Evolutionary conservation across 2,329 filamentous ascomycete genomes (phyloP).

Genomic region (Verticillium albo-atrum): DNA sequence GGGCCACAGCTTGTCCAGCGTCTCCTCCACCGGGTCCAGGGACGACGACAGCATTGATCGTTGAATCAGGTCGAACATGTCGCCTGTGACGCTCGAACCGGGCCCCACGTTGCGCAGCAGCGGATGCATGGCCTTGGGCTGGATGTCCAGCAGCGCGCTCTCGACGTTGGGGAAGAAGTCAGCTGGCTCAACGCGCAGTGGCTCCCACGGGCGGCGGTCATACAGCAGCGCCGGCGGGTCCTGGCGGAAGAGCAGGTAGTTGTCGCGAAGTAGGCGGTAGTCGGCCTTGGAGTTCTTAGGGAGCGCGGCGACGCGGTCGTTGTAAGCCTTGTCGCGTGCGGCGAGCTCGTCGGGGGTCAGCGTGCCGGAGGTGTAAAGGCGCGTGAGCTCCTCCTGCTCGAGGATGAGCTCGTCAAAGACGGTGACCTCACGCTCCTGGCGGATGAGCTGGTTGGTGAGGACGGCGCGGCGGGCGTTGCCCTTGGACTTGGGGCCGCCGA

Average conservation of each 20-base stretch:
- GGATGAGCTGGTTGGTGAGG: constrained; percentile 22
- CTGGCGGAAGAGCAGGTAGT: constrained; percentile 45
- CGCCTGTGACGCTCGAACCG: constrained; percentile 33
- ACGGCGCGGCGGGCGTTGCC: constrained; percentile 16
- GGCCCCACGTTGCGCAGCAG: constrained; percentile 42
- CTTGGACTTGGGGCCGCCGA: constrained; percentile 5
- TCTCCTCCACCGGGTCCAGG: constrained; percentile 30
- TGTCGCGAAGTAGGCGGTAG: constrained; percentile 43
- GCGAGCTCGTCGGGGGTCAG: constrained; percentile 18
- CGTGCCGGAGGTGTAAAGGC: constrained; percentile 15
- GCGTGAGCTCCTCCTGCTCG: constrained; percentile 21
- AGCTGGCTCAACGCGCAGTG: constrained; percentile 48
- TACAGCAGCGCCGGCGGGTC: constrained; percentile 53
- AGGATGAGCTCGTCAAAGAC: constrained; percentile 27
- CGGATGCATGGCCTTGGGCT: constrained; percentile 51
- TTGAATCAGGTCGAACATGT: constrained; percentile 50
- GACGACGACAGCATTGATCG: constrained; percentile 30
- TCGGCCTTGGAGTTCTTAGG: constrained; percentile 27
- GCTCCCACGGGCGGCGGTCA: constrained; percentile 69
- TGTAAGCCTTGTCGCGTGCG: constrained; percentile 27
- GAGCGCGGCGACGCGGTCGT: constrained; percentile 24
- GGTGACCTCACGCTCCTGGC: constrained; percentile 13
- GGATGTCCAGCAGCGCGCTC: constrained; percentile 61
- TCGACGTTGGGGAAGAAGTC: constrained; percentile 65
- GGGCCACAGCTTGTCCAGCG: constrained; percentile 51